Conservation (phyloP, 345 rosid genomes). For the Cardamine occulta region DNA sequence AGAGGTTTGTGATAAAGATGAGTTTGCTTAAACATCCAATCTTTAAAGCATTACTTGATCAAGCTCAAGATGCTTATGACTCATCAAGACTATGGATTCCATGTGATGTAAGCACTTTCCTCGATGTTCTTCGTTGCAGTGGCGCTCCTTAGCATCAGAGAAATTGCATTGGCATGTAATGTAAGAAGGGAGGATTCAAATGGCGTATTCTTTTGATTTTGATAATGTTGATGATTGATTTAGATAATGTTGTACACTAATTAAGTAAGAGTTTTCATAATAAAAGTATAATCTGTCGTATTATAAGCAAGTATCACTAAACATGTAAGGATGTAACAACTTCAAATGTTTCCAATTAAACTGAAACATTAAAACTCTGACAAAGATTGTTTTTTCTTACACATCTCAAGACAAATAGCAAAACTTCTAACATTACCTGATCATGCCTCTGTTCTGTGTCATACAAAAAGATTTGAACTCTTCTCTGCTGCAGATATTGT, state of each 20-base stretch:
- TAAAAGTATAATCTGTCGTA: slow-evolving; percentile 29
- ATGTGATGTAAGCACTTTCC: slow-evolving; percentile 73
- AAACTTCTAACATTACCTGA: not conserved
- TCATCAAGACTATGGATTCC: slow-evolving; percentile 78
- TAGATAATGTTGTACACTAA: slow-evolving; percentile 41
- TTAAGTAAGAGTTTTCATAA: slow-evolving; percentile 39
- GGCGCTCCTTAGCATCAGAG: slow-evolving; percentile 49
- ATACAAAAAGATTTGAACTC: slow-evolving; percentile 2
- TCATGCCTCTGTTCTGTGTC: slow-evolving; percentile 22
- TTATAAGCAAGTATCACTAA: not conserved
- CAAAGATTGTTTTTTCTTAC: slow-evolving; percentile 8
- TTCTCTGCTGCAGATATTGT: slow-evolving; percentile 7
- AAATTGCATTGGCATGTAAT: slow-evolving; percentile 47
- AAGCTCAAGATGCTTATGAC: slow-evolving; percentile 70
- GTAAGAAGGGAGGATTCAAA: slow-evolving; percentile 18
- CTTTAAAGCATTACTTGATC: slow-evolving; percentile 79
- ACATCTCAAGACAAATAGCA: slow-evolving; percentile 15
- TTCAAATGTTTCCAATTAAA: slow-evolving; percentile 5
- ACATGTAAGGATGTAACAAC: not conserved
- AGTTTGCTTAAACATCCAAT: slow-evolving; percentile 74
- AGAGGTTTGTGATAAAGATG: slow-evolving; percentile 74
- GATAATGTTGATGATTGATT: slow-evolving; percentile 37
- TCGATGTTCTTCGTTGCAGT: slow-evolving; percentile 71
- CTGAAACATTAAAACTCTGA: not conserved
- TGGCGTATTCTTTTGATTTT: slow-evolving; percentile 30